Conservation (phyloP, 192 early-diverging fungal genomes). For the Coemansia erecta region DNA sequence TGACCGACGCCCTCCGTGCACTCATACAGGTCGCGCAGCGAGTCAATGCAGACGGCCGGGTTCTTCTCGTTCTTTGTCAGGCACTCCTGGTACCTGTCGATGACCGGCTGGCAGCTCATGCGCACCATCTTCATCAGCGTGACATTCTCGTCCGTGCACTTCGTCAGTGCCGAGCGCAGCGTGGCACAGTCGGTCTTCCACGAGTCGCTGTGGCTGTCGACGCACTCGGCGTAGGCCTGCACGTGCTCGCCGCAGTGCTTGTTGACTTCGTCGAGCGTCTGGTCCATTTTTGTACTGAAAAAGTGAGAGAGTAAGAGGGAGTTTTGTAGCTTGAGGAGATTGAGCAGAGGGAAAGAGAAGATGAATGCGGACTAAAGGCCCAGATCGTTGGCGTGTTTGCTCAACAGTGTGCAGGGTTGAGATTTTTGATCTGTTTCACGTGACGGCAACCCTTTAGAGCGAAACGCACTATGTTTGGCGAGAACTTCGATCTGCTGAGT, state of each 20-base stretch:
- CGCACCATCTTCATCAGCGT: slow-evolving; percentile 53
- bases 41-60: slow-evolving; percentile 39
- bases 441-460: too few relatives aligned
- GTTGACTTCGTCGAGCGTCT: slow-evolving; percentile 53
- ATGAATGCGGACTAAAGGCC: neutral
- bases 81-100: slow-evolving; percentile 46
- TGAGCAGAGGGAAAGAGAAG: neutral
- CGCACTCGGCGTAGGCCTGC: slow-evolving; percentile 42
- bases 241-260: slow-evolving; percentile 54
- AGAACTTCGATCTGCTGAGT: too few relatives aligned
- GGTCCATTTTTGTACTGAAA: slow-evolving; percentile 28
- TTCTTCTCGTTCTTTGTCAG: slow-evolving; percentile 28
- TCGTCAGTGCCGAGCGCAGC: slow-evolving; percentile 41
- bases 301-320: neutral
- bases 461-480: too few relatives aligned
- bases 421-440: too few relatives aligned
- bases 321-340: neutral
- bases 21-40: slow-evolving; percentile 47
- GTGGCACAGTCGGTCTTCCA: slow-evolving; percentile 43
- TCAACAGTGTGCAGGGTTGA: too few relatives aligned
- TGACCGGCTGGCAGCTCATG: slow-evolving; percentile 48
- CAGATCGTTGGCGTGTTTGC: too few relatives aligned
- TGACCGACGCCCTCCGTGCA: slow-evolving; percentile 52
- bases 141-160: slow-evolving; percentile 53
- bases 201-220: slow-evolving; percentile 37